Conservation (phyloP, 805 yeast genomes). For the Starmera dryadoides region DNA sequence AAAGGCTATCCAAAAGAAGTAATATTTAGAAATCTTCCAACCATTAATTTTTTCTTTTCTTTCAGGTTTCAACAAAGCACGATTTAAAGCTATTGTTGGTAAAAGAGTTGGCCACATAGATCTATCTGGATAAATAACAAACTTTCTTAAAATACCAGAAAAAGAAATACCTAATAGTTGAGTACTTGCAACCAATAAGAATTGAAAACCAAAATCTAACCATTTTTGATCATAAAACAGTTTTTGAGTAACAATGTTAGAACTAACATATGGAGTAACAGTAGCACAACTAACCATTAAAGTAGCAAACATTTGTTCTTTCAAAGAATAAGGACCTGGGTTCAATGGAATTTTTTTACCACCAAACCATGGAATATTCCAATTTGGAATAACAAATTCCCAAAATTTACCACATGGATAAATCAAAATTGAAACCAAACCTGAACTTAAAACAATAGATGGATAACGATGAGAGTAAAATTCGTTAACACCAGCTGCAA, state of each 20-base stretch:
- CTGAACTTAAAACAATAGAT: conserved; percentile 32
- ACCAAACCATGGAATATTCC: conserved; percentile 27
- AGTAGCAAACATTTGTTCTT: conserved; percentile 63
- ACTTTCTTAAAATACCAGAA: conserved; percentile 56
- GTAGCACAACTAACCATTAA: conserved; percentile 30
- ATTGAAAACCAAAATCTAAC: conserved; percentile 42
- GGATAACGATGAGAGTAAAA: conserved; percentile 53
- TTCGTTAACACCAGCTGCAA: conserved; percentile 49
- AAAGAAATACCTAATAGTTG: conserved; percentile 62
- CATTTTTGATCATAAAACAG: conserved; percentile 21
- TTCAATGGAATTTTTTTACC: conserved; percentile 38
- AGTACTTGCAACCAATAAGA: conserved; percentile 44
- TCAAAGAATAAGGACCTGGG: conserved; percentile 59
- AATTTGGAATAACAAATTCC: conserved; percentile 37
- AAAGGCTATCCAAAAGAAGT: conserved; percentile 25
- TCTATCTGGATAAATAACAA: conserved; percentile 43
- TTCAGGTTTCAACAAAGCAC: conserved; percentile 34
- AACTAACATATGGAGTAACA: conserved; percentile 26
- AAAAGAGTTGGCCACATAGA: conserved; percentile 48
- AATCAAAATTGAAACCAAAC: conserved; percentile 39
- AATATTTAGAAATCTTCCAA: conserved; percentile 26
- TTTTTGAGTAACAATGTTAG: conserved; percentile 30
- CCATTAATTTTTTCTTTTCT: conserved; percentile 25
- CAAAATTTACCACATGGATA: conserved; percentile 38
- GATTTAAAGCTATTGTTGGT: conserved; percentile 42